Evolutionary conservation across 352 stramenopile genomes (phyloP), one percentile per base, ranked within the genome.

Genomic region (Globisporangium cederbergense): DNA sequence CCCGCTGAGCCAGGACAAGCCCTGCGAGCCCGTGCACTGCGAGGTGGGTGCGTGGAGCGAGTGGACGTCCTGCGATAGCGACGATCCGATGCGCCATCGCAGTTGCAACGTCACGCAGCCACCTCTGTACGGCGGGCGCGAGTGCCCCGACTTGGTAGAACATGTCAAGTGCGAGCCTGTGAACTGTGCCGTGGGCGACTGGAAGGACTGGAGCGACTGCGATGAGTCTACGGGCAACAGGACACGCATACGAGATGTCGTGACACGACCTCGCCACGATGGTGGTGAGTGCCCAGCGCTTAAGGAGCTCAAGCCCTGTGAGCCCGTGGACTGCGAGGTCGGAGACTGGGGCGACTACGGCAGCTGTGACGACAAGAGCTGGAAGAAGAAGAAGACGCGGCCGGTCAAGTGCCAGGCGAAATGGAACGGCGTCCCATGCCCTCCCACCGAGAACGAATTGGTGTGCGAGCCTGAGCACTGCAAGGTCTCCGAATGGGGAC

Each of bases 31-130:
- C 0, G 67, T 88, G 5, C 22, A 62, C 30, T 91, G 82, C 54
- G 54, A 34, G 0, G 58, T 87, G 1, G 53, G 68, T 2, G 65
- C 78, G 22, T 91, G 78, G 78, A 76, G 63, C 0, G 42, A 65
- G 0, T 91, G 80, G 79, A 83, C 66, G 1, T 74, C 67, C 13
- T 91, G 82, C 38, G 77, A 88, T 25, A 74, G 66, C n/a, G 72
- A 83, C 34, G 79, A 83, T 28, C 70, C 75, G 6, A 45, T 79
- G 18, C 74, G 75, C 28, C 67, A 79, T 28, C 70, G 76, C 5
- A 73, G 54, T 10, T 74, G 78, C 9, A 72, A 65, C 10, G 28
- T 87, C 9, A 75, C 69, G 13, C 72, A 77, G 40, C 30, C 53
- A 13, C 45, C 78, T 10, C 49, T 79, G 1, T 83, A 83, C 50